These are phyloP conservation scores for Phytophthora cajani DNA, from an alignment of 352 stramenopile genomes.

Conservation along the genomic window DNA sequence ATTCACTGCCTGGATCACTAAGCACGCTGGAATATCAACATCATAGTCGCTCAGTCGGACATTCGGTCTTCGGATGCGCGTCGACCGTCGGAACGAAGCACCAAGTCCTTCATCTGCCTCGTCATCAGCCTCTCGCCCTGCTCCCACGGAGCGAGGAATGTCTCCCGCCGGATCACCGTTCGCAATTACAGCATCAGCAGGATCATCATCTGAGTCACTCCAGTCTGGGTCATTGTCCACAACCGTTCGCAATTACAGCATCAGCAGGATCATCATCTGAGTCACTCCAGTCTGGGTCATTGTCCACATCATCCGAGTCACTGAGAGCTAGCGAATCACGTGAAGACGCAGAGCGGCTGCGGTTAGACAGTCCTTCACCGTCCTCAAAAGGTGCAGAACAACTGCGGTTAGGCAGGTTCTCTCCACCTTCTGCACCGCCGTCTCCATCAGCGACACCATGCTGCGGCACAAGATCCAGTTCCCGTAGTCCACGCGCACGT, in stretches of 20 bases:
- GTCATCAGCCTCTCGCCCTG: neutral
- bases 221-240: neutral
- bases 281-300: neutral
- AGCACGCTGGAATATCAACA: no score
- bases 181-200: conserved; percentile 6
- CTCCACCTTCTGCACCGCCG: conserved; percentile 9
- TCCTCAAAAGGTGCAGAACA: conserved; percentile 1
- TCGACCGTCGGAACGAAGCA: no score
- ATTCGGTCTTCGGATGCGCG: no score
- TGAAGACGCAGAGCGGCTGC: conserved; percentile 6
- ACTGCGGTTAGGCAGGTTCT: conserved; percentile 14
- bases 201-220: neutral
- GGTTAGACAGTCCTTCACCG: conserved; percentile 14
- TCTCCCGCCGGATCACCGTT: conserved; percentile 1
- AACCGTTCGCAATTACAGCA: conserved; percentile 12
- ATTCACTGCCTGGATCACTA: no score
- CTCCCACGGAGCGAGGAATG: conserved; percentile 3
- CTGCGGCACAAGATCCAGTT: neutral
- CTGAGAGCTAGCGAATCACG: conserved; percentile 8
- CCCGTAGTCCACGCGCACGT: conserved; percentile 2
- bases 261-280: neutral
- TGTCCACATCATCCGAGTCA: conserved; percentile 5
- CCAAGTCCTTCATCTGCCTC: no score
- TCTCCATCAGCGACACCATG: conserved; percentile 8
- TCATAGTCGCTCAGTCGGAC: no score